Evolutionary conservation across 2,329 filamentous ascomycete genomes (phyloP).

Genomic region (Exserohilum rostratum): DNA sequence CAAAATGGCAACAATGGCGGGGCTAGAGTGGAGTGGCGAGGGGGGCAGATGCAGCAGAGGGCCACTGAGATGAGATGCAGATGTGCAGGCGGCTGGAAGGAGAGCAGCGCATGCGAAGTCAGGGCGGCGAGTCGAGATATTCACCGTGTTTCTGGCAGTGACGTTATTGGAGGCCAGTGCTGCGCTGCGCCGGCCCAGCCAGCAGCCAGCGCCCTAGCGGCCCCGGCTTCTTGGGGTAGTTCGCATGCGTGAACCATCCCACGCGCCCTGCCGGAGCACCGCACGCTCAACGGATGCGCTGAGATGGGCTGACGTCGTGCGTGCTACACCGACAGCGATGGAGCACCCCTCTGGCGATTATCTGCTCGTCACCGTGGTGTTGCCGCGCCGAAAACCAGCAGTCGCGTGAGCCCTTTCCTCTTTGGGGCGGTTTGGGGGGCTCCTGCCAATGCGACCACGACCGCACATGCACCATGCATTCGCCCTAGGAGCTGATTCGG

Average conservation of each 20-base stretch:
- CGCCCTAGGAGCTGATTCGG: constrained; percentile 7
- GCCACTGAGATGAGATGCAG: constrained; percentile 12
- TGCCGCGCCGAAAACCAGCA: background rate
- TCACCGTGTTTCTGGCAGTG: constrained; percentile 7
- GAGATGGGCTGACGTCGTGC: background rate
- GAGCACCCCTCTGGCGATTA: background rate
- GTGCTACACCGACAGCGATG: background rate
- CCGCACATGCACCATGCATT: background rate
- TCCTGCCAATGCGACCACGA: background rate
- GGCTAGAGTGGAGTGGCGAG: background rate
- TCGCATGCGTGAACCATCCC: constrained; percentile 9
- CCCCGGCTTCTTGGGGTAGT: constrained; percentile 8
- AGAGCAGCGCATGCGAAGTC: constrained; percentile 1
- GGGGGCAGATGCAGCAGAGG: constrained; percentile 2
- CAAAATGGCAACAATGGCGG: constrained; percentile 9
- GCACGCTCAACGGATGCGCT: background rate
- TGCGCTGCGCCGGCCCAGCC: background rate
- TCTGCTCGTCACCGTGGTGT: background rate
- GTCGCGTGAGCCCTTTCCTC: constrained; percentile 19
- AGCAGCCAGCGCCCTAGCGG: background rate
- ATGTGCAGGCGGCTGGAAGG: constrained; percentile 1
- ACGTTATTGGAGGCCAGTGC: constrained; percentile 14
- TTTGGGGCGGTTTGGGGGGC: constrained; percentile 1
- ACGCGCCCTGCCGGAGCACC: background rate
- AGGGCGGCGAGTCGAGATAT: constrained; percentile 5